These are phyloP conservation scores for Stevia rebaudiana DNA, from an alignment of 140 eudicot genomes.

Conservation along the genomic window DNA sequence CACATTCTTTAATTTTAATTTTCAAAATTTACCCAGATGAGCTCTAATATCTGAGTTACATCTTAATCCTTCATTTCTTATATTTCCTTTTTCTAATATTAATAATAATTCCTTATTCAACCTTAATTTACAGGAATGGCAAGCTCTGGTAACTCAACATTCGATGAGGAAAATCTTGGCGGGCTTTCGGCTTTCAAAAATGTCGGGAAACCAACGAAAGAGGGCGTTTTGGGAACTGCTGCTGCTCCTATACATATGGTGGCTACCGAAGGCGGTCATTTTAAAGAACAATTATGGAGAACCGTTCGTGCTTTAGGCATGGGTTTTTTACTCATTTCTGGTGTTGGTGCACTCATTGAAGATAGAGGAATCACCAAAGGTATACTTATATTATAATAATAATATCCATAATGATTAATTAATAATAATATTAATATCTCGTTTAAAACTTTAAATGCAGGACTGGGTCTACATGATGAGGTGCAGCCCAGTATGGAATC, in stretches of 20 bases:
- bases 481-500: constrained; percentile 90
- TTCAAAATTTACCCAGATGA: background rate
- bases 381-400: constrained; percentile 7
- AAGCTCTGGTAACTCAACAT: constrained; percentile 31
- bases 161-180: constrained; percentile 55
- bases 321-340: constrained; percentile 80
- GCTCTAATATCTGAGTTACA: background rate
- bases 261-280: constrained; percentile 78
- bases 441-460: constrained; percentile 25
- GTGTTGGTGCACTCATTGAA: constrained; percentile 85
- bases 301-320: constrained; percentile 73
- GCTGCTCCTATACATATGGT: constrained; percentile 94
- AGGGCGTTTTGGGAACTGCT: constrained; percentile 82
- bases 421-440: background rate
- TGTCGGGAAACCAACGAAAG: constrained; percentile 71
- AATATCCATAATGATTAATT: background rate
- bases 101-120: background rate
- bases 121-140: constrained; percentile 43
- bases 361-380: constrained; percentile 98
- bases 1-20: background rate
- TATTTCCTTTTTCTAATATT: background rate
- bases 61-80: background rate
- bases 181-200: constrained; percentile 65
- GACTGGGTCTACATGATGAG: constrained; percentile 83
- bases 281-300: constrained; percentile 92